A percentile compares a stretch with the other conserved stretches of the same genome.
Evolutionary conservation across 148 eudicot species (phyloP).

Genomic region (Cornus controversa): DNA sequence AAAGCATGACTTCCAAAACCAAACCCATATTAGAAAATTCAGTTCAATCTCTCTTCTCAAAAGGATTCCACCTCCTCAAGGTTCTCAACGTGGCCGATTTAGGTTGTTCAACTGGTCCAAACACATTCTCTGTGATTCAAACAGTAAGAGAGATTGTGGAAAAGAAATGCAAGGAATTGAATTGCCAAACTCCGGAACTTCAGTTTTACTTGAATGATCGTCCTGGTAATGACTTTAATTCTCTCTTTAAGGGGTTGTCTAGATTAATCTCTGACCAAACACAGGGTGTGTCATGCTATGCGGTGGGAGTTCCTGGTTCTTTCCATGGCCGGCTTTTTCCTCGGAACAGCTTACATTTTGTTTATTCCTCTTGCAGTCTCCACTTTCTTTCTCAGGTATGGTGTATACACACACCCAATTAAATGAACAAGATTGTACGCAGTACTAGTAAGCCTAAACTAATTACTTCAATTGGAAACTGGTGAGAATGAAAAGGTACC

Average conservation of each 20-base stretch:
- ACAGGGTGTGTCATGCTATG: conserved; percentile 9
- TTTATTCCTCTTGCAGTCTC: conserved; percentile 33
- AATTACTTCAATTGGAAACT: background rate
- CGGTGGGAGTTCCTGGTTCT: conserved; percentile 37
- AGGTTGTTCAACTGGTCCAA: conserved; percentile 40
- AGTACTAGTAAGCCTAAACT: background rate
- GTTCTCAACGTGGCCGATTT: conserved; percentile 34
- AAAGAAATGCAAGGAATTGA: conserved; percentile 16
- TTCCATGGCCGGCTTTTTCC: conserved; percentile 37
- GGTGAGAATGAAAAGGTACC: conserved; percentile 27
- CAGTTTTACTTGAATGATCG: conserved; percentile 41
- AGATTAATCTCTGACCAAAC: background rate
- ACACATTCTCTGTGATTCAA: conserved; percentile 21
- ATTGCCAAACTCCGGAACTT: conserved; percentile 16
- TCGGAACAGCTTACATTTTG: conserved; percentile 23
- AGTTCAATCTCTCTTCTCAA: conserved; percentile 12
- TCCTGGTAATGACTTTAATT: conserved; percentile 42
- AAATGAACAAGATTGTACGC: no score
- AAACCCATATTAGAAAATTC: conserved; percentile 21
- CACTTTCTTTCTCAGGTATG: conserved; percentile 46
- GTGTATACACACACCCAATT: conserved; percentile 7
- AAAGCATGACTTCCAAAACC: conserved; percentile 9
- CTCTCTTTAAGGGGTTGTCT: conserved; percentile 22
- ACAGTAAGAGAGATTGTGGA: conserved; percentile 10
- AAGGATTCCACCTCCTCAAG: background rate